Evolutionary conservation across 1,284 basidiomycete species (phyloP).

Genomic region (Prillingera fragicola): DNA sequence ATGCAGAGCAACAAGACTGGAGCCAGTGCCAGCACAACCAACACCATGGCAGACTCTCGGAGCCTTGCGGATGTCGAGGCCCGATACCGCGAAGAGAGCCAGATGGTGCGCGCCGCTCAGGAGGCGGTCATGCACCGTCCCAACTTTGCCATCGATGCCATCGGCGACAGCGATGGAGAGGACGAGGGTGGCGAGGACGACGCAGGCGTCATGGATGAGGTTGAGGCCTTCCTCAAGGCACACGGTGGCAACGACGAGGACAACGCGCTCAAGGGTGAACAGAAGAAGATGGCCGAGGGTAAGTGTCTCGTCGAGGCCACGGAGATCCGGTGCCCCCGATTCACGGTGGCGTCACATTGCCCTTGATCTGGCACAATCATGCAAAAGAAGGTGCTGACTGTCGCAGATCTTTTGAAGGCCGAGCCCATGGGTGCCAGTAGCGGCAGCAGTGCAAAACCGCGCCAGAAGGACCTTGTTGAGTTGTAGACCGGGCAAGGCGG

Average conservation of each 20-base stretch:
- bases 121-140: conserved; percentile 82
- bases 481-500: too few relatives aligned
- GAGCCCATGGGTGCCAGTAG: conserved; percentile 27
- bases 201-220: conserved; percentile 76
- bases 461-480: conserved; percentile 8
- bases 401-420: conserved; percentile 33
- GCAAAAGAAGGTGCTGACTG: not conserved
- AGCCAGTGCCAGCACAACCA: conserved; percentile 55
- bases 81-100: conserved; percentile 43
- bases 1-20: conserved; percentile 31
- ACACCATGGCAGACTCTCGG: conserved; percentile 40
- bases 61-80: conserved; percentile 47
- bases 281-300: conserved; percentile 59
- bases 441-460: not conserved
- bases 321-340: not conserved
- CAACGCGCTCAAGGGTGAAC: conserved; percentile 74
- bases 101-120: conserved; percentile 68
- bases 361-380: not conserved
- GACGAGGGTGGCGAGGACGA: conserved; percentile 55
- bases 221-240: conserved; percentile 84
- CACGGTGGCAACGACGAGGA: conserved; percentile 60
- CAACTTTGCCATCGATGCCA: conserved; percentile 89
- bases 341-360: not conserved
- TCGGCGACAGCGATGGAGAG: conserved; percentile 71
- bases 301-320: conserved; percentile 6